Evolutionary conservation across 306 rosid genomes (phyloP).

Genomic region (Sicyos baderoa): DNA sequence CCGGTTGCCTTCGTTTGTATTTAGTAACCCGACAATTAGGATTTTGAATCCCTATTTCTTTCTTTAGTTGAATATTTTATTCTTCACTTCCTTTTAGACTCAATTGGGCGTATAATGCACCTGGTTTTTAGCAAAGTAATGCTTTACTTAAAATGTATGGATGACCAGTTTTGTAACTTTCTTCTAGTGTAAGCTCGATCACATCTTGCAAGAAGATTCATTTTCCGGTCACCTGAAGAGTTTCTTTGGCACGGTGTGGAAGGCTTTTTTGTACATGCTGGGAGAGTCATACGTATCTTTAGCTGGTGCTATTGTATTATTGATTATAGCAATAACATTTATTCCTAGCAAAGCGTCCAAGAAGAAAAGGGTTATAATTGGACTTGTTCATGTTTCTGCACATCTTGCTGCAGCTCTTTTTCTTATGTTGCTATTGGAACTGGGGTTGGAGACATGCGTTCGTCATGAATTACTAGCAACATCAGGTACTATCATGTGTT

Average conservation of each 20-base stretch:
- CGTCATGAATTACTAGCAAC: conserved; percentile 77
- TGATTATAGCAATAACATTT: conserved; percentile 60
- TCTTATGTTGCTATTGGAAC: conserved; percentile 88
- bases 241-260: conserved; percentile 81
- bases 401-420: conserved; percentile 79
- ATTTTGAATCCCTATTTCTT: conserved; percentile 12
- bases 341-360: conserved; percentile 82
- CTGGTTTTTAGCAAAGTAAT: conserved; percentile 2
- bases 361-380: conserved; percentile 64
- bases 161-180: conserved; percentile 26
- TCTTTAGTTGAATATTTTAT: neutral
- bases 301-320: conserved; percentile 60
- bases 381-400: conserved; percentile 83
- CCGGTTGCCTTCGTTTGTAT: neutral
- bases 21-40: neutral
- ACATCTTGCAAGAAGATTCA: conserved; percentile 75
- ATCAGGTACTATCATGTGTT: conserved; percentile 46
- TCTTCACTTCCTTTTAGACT: neutral
- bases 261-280: conserved; percentile 60
- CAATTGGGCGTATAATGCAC: neutral
- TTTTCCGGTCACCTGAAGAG: conserved; percentile 67
- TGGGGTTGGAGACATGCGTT: conserved; percentile 81
- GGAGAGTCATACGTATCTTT: conserved; percentile 61
- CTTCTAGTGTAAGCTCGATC: conserved; percentile 78
- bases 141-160: conserved; percentile 20